phyloP scores from a whole-genome alignment of 305 asterid genomes.

The Fraxinus albicans region DNA sequence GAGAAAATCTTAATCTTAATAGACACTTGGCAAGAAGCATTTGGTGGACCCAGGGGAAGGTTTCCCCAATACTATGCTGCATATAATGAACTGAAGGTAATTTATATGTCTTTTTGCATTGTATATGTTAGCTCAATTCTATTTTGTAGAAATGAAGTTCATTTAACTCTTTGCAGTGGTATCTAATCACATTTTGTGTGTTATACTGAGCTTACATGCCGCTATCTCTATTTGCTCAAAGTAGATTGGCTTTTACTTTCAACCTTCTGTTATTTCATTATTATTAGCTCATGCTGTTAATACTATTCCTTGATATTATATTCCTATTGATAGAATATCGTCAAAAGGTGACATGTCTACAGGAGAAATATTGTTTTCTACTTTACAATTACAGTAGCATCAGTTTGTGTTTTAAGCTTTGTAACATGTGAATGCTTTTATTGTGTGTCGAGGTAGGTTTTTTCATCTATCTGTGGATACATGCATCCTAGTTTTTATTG shows the following conservation, averaged over 20 bases:
- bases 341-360: not conserved
- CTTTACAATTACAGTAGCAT: not conserved
- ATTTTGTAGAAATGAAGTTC: not conserved
- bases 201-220: not conserved
- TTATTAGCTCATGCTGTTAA: not conserved
- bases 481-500: not conserved
- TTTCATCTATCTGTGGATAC: not conserved
- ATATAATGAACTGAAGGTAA: constrained; percentile 88
- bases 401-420: not conserved
- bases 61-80: constrained; percentile 90
- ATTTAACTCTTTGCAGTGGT: not conserved
- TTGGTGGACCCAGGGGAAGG: constrained; percentile 80
- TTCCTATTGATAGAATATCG: not conserved
- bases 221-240: not conserved
- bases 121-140: not conserved
- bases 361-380: not conserved
- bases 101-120: not conserved
- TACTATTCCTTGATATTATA: not conserved
- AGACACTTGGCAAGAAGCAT: constrained; percentile 97
- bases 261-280: not conserved
- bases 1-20: constrained; percentile 90
- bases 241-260: not conserved
- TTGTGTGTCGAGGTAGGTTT: not conserved
- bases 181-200: not conserved
- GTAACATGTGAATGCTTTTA: not conserved